Conservation (phyloP, 345 rosid genomes). For the Pistacia integerrima region DNA sequence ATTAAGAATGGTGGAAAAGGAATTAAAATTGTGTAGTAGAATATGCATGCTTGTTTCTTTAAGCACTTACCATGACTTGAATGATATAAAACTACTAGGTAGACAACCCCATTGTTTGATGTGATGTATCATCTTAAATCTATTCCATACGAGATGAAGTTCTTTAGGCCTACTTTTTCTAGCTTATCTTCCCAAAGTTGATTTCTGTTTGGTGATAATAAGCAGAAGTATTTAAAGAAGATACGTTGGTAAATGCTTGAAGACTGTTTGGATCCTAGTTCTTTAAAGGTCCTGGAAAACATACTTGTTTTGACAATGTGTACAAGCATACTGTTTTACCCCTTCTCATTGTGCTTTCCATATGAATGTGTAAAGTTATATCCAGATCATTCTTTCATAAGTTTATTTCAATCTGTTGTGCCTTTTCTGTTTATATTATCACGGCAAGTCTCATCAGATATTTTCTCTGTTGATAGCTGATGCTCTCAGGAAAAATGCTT, state of each 20-base stretch:
- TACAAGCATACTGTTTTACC: not conserved
- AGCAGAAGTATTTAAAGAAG: not conserved
- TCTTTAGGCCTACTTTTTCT: not conserved
- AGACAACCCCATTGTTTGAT: not conserved
- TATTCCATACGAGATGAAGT: not conserved
- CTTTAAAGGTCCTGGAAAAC: not conserved
- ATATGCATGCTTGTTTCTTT: not conserved
- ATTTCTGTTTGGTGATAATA: not conserved
- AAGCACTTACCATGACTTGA: not conserved
- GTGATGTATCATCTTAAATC: not conserved
- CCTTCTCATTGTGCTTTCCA: not conserved
- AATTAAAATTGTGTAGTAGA: not conserved
- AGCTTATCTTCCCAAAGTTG: not conserved
- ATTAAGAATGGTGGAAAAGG: not conserved
- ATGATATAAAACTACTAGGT: not conserved
- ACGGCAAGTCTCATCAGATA: not conserved
- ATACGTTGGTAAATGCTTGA: not conserved
- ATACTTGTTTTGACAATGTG: not conserved
- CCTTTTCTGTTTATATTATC: not conserved
- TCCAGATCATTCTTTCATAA: not conserved
- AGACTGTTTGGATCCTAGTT: not conserved
- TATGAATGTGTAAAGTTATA: not conserved
- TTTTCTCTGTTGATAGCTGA: not conserved
- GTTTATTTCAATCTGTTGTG: not conserved
- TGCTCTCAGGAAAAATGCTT: conserved; percentile 4